Percentiles rank a stretch among this genome's conserved stretches.
Conservation (phyloP, 2,329 filamentous ascomycete species). For the Cercospora brassicicola region DNA sequence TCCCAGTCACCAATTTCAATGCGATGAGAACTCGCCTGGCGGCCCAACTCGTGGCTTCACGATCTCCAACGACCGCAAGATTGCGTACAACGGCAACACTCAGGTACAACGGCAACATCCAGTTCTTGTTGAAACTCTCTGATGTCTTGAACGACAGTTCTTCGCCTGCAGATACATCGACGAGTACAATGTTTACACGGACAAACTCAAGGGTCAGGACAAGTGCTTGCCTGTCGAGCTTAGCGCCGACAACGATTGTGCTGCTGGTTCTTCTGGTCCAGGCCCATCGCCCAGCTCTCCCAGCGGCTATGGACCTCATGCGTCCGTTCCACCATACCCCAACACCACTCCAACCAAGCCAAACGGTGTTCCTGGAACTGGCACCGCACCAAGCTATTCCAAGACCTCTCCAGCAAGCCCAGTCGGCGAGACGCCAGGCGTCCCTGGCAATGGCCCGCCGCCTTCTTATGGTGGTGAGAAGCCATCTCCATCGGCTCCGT, state of each 20-base stretch:
- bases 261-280: neutral
- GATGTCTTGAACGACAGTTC: conserved; percentile 1
- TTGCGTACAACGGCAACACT: conserved; percentile 18
- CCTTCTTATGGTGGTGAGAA: neutral
- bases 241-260: conserved; percentile 19
- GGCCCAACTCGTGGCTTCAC: conserved; percentile 20
- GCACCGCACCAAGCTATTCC: neutral
- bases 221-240: conserved; percentile 24
- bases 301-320: conserved; percentile 3
- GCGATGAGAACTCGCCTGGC: conserved; percentile 18
- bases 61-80: conserved; percentile 19
- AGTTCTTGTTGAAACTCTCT: too few relatives aligned
- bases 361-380: neutral
- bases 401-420: neutral
- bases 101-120: neutral
- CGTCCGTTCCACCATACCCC: conserved; percentile 9
- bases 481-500: neutral
- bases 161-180: conserved; percentile 22
- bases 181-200: conserved; percentile 26
- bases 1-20: conserved; percentile 23
- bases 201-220: conserved; percentile 19
- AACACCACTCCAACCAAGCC: neutral
- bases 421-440: neutral
- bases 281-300: neutral
- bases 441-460: neutral